Evolutionary conservation across 805 yeast genomes (phyloP), one percentile per base, ranked within the genome.

Genomic region (Kodamaea kakaduensis): DNA sequence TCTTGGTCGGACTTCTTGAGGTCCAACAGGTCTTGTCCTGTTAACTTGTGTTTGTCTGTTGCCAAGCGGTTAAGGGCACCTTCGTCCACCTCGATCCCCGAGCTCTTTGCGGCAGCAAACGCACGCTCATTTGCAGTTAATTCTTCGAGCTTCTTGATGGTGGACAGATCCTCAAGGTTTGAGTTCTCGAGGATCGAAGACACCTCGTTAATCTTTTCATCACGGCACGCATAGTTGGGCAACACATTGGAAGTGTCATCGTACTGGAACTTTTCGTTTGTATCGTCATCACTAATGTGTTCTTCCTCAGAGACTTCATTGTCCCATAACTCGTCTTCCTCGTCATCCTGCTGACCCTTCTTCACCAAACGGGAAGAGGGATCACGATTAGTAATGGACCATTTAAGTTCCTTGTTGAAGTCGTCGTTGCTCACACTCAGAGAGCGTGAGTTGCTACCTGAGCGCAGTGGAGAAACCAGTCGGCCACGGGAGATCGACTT

Each of bases 341-440:
- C 45, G 5, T 40, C 37, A 1, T 41, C 44, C n/a, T 30, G 39
- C 10, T 32, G 45, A 9, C 21, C 32, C 9, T 16, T 22, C n/a
- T 24, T 30, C 24, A 18, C 25, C 8, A 33, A 34, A 40, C 93
- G 61, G 47, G 80, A 83, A 43, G 80, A 78, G 0, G 94, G 94
- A 47, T 84, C 89, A 46, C 78, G 84, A 36, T 75, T 73, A 31
- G 84, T 69, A 26, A 84, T 78, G 0, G 84, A 73, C 78, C 83
- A 81, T 46, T 73, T 73, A 37, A 75, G 49, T 24, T 69, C 74
- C 41, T 64, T 67, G 37, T 53, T 53, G 40, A 46, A 56, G 25
- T 61, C 70, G 32, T 62, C 68, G 25, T 57, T 56, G 51, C 54
- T 58, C 6, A 52, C 46, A 10, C 68, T 61, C 12, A 62, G 54